Evolutionary conservation across 2,329 filamentous ascomycete species (phyloP).

Genomic region (Cladosporium sp.): DNA sequence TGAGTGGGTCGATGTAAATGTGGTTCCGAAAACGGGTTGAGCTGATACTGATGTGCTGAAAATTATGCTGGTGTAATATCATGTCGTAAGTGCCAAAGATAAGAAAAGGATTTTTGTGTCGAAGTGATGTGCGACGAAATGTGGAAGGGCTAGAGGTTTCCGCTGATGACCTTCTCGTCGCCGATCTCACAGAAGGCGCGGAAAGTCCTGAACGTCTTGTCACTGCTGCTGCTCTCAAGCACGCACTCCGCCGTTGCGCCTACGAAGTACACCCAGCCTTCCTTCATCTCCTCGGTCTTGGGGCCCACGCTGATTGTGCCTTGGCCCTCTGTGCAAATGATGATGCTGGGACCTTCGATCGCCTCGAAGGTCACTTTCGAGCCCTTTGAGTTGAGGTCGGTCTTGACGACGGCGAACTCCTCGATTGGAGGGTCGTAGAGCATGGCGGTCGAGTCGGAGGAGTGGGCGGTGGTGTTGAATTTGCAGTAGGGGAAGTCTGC

Average conservation of each 20-base stretch:
- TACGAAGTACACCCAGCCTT: slow-evolving; percentile 57
- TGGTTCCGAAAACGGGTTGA: no score
- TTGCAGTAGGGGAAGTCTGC: slow-evolving; percentile 80
- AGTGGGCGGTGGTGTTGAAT: slow-evolving; percentile 77
- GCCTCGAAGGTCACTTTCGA: slow-evolving; percentile 85
- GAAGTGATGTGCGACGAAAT: no score
- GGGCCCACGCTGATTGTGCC: slow-evolving; percentile 82
- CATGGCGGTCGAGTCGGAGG: slow-evolving; percentile 64
- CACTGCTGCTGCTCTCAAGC: slow-evolving; percentile 59
- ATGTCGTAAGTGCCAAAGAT: not conserved
- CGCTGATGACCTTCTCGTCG: slow-evolving; percentile 31
- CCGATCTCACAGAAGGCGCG: slow-evolving; percentile 90
- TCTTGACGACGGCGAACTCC: slow-evolving; percentile 87
- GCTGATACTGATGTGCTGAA: not conserved
- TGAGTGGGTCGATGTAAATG: no score
- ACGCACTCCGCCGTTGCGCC: slow-evolving; percentile 82
- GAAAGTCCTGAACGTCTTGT: slow-evolving; percentile 78
- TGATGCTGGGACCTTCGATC: slow-evolving; percentile 81
- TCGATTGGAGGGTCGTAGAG: slow-evolving; percentile 96
- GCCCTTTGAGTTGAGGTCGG: slow-evolving; percentile 63
- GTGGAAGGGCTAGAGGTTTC: slow-evolving; percentile 1
- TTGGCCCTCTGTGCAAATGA: slow-evolving; percentile 81
- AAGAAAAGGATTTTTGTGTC: not conserved
- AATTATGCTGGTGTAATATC: not conserved
- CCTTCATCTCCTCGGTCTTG: slow-evolving; percentile 64